Evolutionary conservation across 2,329 filamentous ascomycete species (phyloP).

Genomic region (Colletotrichum sublineola): DNA sequence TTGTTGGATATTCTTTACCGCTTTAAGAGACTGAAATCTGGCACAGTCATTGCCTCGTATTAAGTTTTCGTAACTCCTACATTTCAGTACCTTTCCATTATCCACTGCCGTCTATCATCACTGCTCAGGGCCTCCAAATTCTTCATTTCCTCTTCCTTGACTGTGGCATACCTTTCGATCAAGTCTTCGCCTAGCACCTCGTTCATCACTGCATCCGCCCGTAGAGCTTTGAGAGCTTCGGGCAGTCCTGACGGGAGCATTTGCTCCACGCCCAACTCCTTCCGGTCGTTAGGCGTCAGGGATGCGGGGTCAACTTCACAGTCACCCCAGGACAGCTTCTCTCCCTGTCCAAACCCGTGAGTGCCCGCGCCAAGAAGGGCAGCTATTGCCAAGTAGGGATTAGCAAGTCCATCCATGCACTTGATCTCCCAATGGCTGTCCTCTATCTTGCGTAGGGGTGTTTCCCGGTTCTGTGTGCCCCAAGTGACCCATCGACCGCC

Average conservation of each 20-base stretch:
- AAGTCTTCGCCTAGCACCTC: slow-evolving; percentile 62
- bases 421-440: slow-evolving; percentile 83
- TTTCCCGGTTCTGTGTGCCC: slow-evolving; percentile 86
- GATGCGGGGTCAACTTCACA: slow-evolving; percentile 67
- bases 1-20: no score
- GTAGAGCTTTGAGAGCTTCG: slow-evolving; percentile 67
- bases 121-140: slow-evolving; percentile 64
- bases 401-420: slow-evolving; percentile 82
- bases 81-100: slow-evolving; percentile 74
- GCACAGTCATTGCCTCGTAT: no score
- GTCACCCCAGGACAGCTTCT: slow-evolving; percentile 64
- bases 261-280: slow-evolving; percentile 64
- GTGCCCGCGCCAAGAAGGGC: slow-evolving; percentile 72
- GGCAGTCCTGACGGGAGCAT: slow-evolving; percentile 68
- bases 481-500: slow-evolving; percentile 84
- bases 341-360: slow-evolving; percentile 60
- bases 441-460: slow-evolving; percentile 76
- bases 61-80: not conserved
- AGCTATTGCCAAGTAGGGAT: slow-evolving; percentile 78
- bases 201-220: slow-evolving; percentile 60
- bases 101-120: slow-evolving; percentile 66
- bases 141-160: slow-evolving; percentile 71
- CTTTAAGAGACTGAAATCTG: no score
- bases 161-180: slow-evolving; percentile 67
- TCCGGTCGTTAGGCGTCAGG: slow-evolving; percentile 61